Evolutionary conservation across 106 monocot genomes (phyloP).

Genomic region (Allium cepa): DNA sequence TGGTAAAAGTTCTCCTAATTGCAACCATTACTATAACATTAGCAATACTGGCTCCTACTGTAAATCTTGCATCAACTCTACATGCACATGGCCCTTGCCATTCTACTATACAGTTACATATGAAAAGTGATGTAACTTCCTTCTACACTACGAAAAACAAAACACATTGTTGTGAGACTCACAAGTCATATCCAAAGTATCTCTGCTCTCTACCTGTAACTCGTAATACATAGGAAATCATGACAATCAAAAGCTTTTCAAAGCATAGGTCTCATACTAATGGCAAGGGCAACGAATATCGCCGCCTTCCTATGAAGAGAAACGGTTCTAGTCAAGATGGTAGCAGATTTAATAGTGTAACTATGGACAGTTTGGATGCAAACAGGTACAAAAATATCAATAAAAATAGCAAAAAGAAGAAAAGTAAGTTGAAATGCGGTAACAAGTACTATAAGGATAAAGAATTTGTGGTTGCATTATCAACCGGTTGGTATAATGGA

Average conservation of each 20-base stretch:
- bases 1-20: too few relatives aligned
- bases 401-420: background rate
- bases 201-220: slow-evolving; percentile 25
- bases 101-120: background rate
- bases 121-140: background rate
- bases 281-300: background rate
- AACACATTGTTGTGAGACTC: slow-evolving; percentile 12
- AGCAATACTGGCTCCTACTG: background rate
- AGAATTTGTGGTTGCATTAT: too few relatives aligned
- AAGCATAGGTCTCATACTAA: background rate
- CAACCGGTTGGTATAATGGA: too few relatives aligned
- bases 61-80: background rate
- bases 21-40: background rate
- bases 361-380: too few relatives aligned
- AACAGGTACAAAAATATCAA: too few relatives aligned
- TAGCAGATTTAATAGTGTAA: too few relatives aligned
- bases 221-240: slow-evolving; percentile 3
- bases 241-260: slow-evolving; percentile 23
- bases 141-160: slow-evolving; percentile 8
- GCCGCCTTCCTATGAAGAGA: background rate
- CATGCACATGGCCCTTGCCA: background rate
- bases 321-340: too few relatives aligned
- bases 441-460: background rate
- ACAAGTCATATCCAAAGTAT: slow-evolving; percentile 18
- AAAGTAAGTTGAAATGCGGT: slow-evolving; percentile 19